Evolutionary conservation across 257 asterid genomes (phyloP).

Genomic region (Haberlea rhodopensis): DNA sequence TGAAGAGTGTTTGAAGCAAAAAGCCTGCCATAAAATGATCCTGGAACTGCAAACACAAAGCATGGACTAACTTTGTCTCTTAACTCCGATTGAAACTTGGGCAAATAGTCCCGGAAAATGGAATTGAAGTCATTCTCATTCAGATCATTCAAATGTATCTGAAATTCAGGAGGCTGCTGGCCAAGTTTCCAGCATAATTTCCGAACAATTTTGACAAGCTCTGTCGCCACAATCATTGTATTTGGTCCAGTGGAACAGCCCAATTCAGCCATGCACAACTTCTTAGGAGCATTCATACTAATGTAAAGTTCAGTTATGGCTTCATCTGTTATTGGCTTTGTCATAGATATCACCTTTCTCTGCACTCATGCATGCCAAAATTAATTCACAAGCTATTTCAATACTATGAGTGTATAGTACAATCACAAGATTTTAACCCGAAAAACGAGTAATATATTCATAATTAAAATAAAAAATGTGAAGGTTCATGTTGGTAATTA

Average conservation of each 20-base stretch:
- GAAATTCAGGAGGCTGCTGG: conserved; percentile 40
- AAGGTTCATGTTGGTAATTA: no score
- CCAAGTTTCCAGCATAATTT: conserved; percentile 22
- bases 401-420: no score
- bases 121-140: conserved; percentile 66
- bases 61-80: conserved; percentile 32
- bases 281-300: conserved; percentile 20
- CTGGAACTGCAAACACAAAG: conserved; percentile 51
- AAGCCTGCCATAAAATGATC: conserved; percentile 62
- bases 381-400: no score
- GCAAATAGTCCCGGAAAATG: conserved; percentile 40
- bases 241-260: conserved; percentile 75
- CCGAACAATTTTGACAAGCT: conserved; percentile 30
- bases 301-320: conserved; percentile 38
- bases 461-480: no score
- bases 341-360: conserved; percentile 46
- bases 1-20: conserved; percentile 48
- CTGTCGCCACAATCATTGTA: conserved; percentile 35
- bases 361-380: conserved; percentile 9
- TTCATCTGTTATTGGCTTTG: conserved; percentile 36
- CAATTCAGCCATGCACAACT: conserved; percentile 52
- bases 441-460: no score
- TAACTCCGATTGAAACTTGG: conserved; percentile 30
- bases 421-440: no score
- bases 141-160: conserved; percentile 58